Evolutionary conservation across 2,329 filamentous ascomycete genomes (phyloP).

Genomic region (Trichoderma lentiforme): DNA sequence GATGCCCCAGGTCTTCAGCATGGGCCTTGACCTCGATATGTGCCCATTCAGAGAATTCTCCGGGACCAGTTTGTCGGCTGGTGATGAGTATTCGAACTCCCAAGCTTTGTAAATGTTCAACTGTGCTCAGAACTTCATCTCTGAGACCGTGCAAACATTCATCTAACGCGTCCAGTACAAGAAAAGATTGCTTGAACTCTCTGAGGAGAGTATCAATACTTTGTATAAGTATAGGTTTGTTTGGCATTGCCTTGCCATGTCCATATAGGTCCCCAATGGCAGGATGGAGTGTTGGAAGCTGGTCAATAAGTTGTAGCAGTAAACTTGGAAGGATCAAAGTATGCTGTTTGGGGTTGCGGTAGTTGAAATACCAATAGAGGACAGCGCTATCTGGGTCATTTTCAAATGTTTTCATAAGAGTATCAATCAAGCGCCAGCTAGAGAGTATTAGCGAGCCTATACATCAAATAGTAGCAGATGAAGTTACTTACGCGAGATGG

Average conservation of each 20-base stretch:
- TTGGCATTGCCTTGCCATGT: no score
- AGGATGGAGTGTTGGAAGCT: not conserved
- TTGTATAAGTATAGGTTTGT: no score
- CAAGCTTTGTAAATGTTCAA: not conserved
- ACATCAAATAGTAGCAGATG: no score
- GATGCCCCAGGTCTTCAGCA: not conserved
- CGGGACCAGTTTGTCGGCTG: not conserved
- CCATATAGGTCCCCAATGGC: not conserved
- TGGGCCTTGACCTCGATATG: not conserved
- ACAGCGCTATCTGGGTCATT: not conserved
- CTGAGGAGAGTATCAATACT: not conserved
- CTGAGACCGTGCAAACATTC: not conserved
- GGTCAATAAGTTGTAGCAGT: fast-evolving
- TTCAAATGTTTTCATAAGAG: not conserved
- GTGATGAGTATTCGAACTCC: not conserved
- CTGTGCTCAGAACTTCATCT: no score
- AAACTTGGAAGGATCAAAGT: not conserved
- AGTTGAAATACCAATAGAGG: not conserved
- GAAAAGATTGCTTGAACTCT: not conserved
- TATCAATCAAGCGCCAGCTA: not conserved
- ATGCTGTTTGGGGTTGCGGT: not conserved
- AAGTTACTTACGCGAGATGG: not conserved
- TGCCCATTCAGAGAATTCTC: not conserved
- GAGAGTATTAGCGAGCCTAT: not conserved
- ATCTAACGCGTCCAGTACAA: not conserved